These are phyloP conservation scores for Fusarium papillatum DNA, from an alignment of 2,329 filamentous ascomycete genomes.

Conservation along the genomic window DNA sequence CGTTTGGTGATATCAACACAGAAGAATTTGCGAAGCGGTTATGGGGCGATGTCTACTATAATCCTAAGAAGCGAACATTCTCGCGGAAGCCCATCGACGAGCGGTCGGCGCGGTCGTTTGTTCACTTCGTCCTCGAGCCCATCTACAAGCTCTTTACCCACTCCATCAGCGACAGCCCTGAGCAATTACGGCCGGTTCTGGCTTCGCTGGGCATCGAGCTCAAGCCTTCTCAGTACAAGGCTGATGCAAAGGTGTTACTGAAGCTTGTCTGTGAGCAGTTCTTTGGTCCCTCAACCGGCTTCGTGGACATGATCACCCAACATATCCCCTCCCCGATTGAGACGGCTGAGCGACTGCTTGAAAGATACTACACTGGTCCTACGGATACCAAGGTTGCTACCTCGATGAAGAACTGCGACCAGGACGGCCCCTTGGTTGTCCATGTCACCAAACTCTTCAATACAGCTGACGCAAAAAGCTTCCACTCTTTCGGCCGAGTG, in stretches of 20 bases:
- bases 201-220: conserved; percentile 84
- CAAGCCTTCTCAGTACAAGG: conserved; percentile 93
- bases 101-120: conserved; percentile 85
- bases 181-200: conserved; percentile 85
- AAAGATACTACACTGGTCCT: conserved; percentile 93
- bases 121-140: conserved; percentile 94
- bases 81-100: conserved; percentile 90
- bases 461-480: conserved; percentile 89
- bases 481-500: conserved; percentile 91
- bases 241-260: conserved; percentile 89
- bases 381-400: conserved; percentile 84
- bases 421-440: conserved; percentile 92
- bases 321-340: conserved; percentile 91
- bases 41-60: conserved; percentile 98
- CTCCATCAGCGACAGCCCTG: conserved; percentile 90
- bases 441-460: conserved; percentile 96
- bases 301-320: conserved; percentile 94
- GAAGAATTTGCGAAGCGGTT: conserved; percentile 87
- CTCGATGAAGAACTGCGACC: conserved; percentile 86
- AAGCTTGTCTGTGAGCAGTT: conserved; percentile 95
- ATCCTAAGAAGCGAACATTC: conserved; percentile 90
- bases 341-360: conserved; percentile 81
- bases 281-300: conserved; percentile 89
- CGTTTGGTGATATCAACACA: conserved; percentile 84
- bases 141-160: conserved; percentile 99